These are phyloP conservation scores for Clathrospora elynae DNA, from an alignment of 2,329 filamentous ascomycete species.

Conservation along the genomic window DNA sequence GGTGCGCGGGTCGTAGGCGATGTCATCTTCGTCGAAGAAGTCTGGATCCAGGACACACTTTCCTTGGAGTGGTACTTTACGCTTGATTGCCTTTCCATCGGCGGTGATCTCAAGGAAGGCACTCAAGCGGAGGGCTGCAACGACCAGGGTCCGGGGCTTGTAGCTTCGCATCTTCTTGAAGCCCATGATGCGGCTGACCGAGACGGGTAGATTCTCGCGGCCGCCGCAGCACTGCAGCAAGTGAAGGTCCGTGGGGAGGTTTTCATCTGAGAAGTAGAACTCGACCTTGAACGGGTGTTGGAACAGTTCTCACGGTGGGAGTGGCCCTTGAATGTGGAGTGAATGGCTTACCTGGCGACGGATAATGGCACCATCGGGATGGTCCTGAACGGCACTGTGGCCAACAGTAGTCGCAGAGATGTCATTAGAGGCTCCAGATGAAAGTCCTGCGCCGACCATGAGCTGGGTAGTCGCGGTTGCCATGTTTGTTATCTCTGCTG, in stretches of 20 bases:
- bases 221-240: constrained; percentile 50
- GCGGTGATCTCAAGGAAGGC: constrained; percentile 49
- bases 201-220: constrained; percentile 51
- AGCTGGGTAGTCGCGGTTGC: background rate
- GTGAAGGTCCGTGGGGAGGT: constrained; percentile 51
- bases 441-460: background rate
- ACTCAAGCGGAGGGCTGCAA: constrained; percentile 51
- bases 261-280: constrained; percentile 58
- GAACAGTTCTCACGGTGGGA: background rate
- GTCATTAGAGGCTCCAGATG: background rate
- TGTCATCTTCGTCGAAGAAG: constrained; percentile 32
- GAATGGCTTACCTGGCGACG: constrained; percentile 34
- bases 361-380: constrained; percentile 36
- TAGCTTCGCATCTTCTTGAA: constrained; percentile 55
- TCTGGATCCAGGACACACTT: constrained; percentile 37
- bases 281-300: constrained; percentile 49
- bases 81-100: constrained; percentile 51
- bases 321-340: background rate
- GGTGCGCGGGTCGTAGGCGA: constrained; percentile 39
- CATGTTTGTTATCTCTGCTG: constrained; percentile 6
- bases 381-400: constrained; percentile 15
- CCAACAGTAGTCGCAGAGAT: background rate
- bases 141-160: constrained; percentile 49
- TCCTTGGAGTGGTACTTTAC: constrained; percentile 48
- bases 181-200: constrained; percentile 50